Evolutionary conservation across 768 basidiomycete genomes (phyloP).

Genomic region (Candolleomyces efflorescens): DNA sequence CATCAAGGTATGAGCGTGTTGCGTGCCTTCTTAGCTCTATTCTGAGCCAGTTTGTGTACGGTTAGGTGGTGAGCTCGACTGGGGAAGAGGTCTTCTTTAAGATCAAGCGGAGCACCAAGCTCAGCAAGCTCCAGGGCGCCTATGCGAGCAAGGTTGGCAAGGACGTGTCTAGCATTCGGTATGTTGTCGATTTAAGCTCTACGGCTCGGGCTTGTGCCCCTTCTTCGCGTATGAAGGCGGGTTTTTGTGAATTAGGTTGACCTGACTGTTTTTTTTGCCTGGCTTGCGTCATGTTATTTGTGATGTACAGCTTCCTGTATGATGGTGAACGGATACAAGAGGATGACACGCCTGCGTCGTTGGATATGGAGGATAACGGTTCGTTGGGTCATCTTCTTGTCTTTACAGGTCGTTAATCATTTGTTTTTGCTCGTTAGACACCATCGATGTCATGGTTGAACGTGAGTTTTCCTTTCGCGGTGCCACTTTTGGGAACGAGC

Average conservation of each 20-base stretch:
- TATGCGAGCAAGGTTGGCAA: conserved; percentile 93
- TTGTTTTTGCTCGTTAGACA: conserved; percentile 43
- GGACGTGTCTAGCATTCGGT: conserved; percentile 86
- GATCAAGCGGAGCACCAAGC: conserved; percentile 89
- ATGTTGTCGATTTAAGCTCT: conserved; percentile 21
- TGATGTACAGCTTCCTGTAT: conserved; percentile 71
- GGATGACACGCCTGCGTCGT: conserved; percentile 77
- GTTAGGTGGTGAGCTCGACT: conserved; percentile 65
- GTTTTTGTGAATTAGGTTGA: conserved; percentile 3
- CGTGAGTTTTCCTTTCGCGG: conserved; percentile 51
- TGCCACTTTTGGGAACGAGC: neutral
- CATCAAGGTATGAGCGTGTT: conserved; percentile 54
- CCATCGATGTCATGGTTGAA: conserved; percentile 96
- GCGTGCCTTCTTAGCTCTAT: neutral
- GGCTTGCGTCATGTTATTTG: conserved; percentile 2
- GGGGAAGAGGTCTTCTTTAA: conserved; percentile 96
- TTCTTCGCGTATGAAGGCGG: neutral
- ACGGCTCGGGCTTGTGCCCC: no score
- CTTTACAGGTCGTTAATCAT: neutral
- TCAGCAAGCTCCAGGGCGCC: conserved; percentile 89
- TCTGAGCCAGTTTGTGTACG: conserved; percentile 6
- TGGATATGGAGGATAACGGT: conserved; percentile 93
- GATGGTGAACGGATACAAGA: conserved; percentile 85
- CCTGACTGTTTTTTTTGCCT: conserved; percentile 1
- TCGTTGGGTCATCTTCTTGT: conserved; percentile 16